A percentile compares a stretch with the other conserved stretches of the same genome.
phyloP scores from a whole-genome alignment of 2,329 filamentous ascomycete genomes.

The Stachybotrys chartarum region DNA sequence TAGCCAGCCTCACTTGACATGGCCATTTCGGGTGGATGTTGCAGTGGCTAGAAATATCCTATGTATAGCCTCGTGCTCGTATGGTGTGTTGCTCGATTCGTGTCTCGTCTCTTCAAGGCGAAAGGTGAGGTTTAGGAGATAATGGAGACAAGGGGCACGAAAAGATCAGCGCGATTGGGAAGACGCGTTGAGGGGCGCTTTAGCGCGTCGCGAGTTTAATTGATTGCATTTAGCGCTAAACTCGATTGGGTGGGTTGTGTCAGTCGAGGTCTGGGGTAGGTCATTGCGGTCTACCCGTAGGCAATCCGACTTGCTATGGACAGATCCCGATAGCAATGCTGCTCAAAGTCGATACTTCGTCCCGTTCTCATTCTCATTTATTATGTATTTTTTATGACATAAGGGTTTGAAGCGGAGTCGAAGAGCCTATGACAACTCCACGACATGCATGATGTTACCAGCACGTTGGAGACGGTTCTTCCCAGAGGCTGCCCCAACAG shows the following conservation, averaged over 20 bases:
- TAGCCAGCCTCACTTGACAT: constrained; percentile 49
- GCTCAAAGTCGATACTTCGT: no score
- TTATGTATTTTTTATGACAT: no score
- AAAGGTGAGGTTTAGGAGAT: not conserved
- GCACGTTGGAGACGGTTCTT: no score
- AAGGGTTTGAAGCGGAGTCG: no score
- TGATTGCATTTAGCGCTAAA: constrained; percentile 23
- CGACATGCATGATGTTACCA: no score
- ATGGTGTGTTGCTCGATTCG: not conserved
- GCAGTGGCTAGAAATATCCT: not conserved
- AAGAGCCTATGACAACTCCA: no score
- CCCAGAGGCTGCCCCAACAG: no score
- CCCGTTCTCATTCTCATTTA: no score
- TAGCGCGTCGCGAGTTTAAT: constrained; percentile 28
- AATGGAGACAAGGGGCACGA: not conserved
- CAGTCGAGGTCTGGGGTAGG: not conserved
- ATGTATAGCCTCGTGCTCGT: no score
- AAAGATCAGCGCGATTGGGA: not conserved
- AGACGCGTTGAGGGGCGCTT: constrained; percentile 21
- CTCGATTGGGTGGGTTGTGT: not conserved
- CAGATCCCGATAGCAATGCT: no score
- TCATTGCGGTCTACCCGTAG: no score
- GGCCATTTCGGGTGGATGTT: constrained; percentile 30
- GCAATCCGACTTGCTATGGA: no score
- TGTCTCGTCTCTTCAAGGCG: not conserved